Conservation (phyloP, 805 yeast species). For the Clavispora carvajalis region DNA sequence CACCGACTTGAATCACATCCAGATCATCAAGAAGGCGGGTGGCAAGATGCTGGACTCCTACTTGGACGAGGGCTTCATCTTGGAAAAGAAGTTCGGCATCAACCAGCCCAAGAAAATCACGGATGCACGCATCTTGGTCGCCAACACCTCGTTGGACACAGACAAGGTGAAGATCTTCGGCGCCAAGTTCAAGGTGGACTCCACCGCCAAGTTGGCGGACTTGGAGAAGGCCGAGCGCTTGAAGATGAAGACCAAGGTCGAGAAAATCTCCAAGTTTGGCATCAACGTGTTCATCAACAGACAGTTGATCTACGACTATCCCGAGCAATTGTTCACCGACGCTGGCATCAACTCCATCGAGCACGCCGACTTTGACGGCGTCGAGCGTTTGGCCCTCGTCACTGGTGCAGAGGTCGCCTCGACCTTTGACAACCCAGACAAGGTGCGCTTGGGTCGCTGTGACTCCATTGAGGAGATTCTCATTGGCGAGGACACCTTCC, state of each 20-base stretch:
- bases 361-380: slow-evolving; percentile 98
- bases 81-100: slow-evolving; percentile 89
- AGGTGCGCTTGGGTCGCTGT: slow-evolving; percentile 82
- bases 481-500: slow-evolving; percentile 88
- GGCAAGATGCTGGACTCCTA: slow-evolving; percentile 89
- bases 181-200: slow-evolving; percentile 94
- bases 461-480: slow-evolving; percentile 85
- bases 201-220: slow-evolving; percentile 90
- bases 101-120: slow-evolving; percentile 83
- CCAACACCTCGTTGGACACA: slow-evolving; percentile 94
- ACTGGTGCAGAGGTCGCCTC: slow-evolving; percentile 98
- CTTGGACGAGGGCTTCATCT: slow-evolving; percentile 91
- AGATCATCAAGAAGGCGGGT: slow-evolving; percentile 88
- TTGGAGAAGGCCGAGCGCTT: slow-evolving; percentile 90
- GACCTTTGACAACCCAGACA: slow-evolving; percentile 88
- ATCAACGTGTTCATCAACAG: slow-evolving; percentile 90
- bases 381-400: slow-evolving; percentile 91
- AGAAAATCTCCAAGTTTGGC: slow-evolving; percentile 80
- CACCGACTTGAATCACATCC: slow-evolving; percentile 86
- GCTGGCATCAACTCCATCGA: slow-evolving; percentile 85
- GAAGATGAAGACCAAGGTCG: slow-evolving; percentile 87
- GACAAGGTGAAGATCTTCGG: slow-evolving; percentile 97
- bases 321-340: slow-evolving; percentile 91
- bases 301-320: slow-evolving; percentile 96
- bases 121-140: slow-evolving; percentile 83